These are phyloP conservation scores for Claviceps africana DNA, from an alignment of 2,329 filamentous ascomycete genomes.

Conservation along the genomic window DNA sequence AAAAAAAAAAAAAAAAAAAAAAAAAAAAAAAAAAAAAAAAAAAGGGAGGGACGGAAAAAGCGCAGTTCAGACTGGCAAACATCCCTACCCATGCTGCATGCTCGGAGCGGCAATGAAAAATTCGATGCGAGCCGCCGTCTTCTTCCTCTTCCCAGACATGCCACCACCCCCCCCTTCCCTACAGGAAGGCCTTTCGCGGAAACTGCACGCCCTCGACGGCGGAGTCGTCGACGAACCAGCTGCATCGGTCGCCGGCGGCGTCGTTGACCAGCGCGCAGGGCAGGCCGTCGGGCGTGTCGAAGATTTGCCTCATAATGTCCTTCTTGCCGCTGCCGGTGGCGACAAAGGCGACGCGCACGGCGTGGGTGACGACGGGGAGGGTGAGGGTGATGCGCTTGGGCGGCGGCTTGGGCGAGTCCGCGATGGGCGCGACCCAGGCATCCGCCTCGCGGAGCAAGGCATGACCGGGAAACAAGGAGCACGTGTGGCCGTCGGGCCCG, in stretches of 20 bases:
- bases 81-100: neutral
- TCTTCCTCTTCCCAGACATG: neutral
- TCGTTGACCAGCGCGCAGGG: conserved; percentile 84
- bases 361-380: conserved; percentile 78
- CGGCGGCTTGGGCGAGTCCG: conserved; percentile 90
- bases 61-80: neutral
- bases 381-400: conserved; percentile 82
- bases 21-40: neutral
- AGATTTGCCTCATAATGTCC: conserved; percentile 83
- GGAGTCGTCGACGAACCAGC: conserved; percentile 84
- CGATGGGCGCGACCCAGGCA: conserved; percentile 85
- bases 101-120: neutral
- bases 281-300: conserved; percentile 58
- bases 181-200: conserved; percentile 56
- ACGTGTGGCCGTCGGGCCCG: conserved; percentile 93
- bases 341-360: conserved; percentile 76
- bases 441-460: conserved; percentile 70
- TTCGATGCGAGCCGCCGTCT: neutral
- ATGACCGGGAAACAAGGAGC: conserved; percentile 88
- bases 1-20: neutral
- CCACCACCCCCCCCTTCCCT: too few relatives aligned
- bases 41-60: neutral
- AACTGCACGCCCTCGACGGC: conserved; percentile 78
- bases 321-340: conserved; percentile 83
- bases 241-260: conserved; percentile 69